Evolutionary conservation across 305 asterid species (phyloP).

Genomic region (Plantago lanceolata): DNA sequence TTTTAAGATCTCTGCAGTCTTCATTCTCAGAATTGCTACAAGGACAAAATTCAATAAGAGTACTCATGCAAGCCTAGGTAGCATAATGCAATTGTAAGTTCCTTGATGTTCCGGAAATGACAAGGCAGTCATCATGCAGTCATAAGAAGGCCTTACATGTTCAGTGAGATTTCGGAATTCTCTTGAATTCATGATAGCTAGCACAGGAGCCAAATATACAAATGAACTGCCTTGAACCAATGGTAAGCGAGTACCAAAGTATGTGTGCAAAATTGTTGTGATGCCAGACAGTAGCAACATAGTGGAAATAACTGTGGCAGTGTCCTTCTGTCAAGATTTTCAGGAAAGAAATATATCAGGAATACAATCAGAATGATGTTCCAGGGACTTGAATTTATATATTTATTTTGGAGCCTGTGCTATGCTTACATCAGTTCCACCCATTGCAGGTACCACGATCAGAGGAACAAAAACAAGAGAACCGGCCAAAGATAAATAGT

Average conservation of each 20-base stretch:
- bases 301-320: constrained; percentile 87
- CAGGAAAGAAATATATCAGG: constrained; percentile 24
- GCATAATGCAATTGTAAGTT: not conserved
- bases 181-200: constrained; percentile 78
- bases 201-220: constrained; percentile 91
- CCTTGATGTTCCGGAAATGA: constrained; percentile 1
- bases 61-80: not conserved
- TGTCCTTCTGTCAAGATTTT: constrained; percentile 67
- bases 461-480: constrained; percentile 90
- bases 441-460: constrained; percentile 86
- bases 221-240: constrained; percentile 98
- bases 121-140: not conserved
- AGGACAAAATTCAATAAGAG: not conserved
- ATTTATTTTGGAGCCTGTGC: constrained; percentile 8
- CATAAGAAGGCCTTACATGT: constrained; percentile 60
- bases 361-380: constrained; percentile 4
- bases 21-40: no score
- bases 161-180: constrained; percentile 83
- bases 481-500: constrained; percentile 90
- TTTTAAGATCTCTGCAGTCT: no score
- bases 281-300: constrained; percentile 83
- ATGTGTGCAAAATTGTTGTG: constrained; percentile 71
- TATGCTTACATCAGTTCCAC: constrained; percentile 88
- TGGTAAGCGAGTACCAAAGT: constrained; percentile 91
- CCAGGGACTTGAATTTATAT: constrained; percentile 1